Evolutionary conservation across 1,284 basidiomycete genomes (phyloP).

Genomic region (Cutaneotrichosporon sp.): DNA sequence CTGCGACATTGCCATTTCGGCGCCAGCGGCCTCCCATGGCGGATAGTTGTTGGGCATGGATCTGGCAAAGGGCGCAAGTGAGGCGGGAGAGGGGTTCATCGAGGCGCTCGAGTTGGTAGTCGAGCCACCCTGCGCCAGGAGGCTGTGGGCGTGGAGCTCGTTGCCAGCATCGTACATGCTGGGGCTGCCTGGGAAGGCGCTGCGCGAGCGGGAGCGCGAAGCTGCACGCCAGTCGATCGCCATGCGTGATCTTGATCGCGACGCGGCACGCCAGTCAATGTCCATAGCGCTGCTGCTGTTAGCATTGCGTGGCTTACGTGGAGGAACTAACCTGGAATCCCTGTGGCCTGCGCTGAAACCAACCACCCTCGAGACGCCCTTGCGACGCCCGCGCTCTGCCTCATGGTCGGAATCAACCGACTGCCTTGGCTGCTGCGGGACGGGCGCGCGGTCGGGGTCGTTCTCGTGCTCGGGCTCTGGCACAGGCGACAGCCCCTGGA

Average conservation of each 20-base stretch:
- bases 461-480: neutral
- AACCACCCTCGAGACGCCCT: constrained; percentile 56
- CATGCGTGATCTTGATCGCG: constrained; percentile 86
- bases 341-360: constrained; percentile 52
- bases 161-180: constrained; percentile 49
- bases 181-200: constrained; percentile 33
- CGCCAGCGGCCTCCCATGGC: constrained; percentile 21
- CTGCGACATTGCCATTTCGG: constrained; percentile 30
- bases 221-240: constrained; percentile 61
- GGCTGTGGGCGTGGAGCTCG: constrained; percentile 54
- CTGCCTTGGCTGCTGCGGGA: neutral
- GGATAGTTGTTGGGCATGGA: constrained; percentile 31
- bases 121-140: constrained; percentile 49
- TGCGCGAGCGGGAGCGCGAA: constrained; percentile 54
- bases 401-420: constrained; percentile 6
- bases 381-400: constrained; percentile 57
- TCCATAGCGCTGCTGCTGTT: constrained; percentile 51
- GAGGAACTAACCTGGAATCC: constrained; percentile 23
- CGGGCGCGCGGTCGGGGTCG: neutral
- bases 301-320: constrained; percentile 10
- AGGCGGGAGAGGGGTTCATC: constrained; percentile 26
- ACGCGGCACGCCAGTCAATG: constrained; percentile 95
- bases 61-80: constrained; percentile 24
- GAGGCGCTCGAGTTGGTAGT: constrained; percentile 59
- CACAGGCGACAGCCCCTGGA: constrained; percentile 11